Evolutionary conservation across 345 rosid species (phyloP).

Genomic region (Rhodamnia rubescens): DNA sequence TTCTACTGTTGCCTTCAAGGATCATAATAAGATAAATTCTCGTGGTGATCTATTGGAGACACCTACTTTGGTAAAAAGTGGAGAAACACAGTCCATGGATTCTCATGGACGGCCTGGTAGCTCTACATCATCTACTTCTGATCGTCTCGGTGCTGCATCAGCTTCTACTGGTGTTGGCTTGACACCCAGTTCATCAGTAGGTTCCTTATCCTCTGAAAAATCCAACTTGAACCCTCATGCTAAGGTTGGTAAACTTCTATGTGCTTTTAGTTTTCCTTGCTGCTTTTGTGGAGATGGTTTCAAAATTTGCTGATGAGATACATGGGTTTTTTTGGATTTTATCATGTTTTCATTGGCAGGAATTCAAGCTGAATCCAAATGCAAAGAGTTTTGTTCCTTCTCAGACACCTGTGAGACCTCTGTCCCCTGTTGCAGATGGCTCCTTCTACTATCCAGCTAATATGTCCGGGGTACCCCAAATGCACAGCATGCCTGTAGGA

Average conservation of each 20-base stretch:
- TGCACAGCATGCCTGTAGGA: constrained; percentile 64
- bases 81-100: constrained; percentile 25
- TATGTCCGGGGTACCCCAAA: constrained; percentile 36
- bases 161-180: constrained; percentile 41
- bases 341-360: constrained; percentile 31
- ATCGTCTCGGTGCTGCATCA: constrained; percentile 20
- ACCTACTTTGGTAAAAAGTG: constrained; percentile 24
- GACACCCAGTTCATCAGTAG: constrained; percentile 79
- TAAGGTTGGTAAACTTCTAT: constrained; percentile 35
- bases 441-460: constrained; percentile 54
- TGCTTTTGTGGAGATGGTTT: not conserved
- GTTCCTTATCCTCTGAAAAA: constrained; percentile 69
- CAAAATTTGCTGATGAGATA: not conserved
- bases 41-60: constrained; percentile 27
- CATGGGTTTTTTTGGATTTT: not conserved
- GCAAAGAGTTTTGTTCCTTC: constrained; percentile 79
- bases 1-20: constrained; percentile 20
- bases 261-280: not conserved
- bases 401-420: constrained; percentile 44
- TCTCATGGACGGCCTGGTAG: constrained; percentile 43
- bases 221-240: constrained; percentile 74
- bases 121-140: constrained; percentile 56
- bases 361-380: constrained; percentile 85
- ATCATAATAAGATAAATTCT: constrained; percentile 28
- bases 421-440: constrained; percentile 49